Evolutionary conservation across 2,329 filamentous ascomycete genomes (phyloP).

Genomic region (Xylaria multiplex): DNA sequence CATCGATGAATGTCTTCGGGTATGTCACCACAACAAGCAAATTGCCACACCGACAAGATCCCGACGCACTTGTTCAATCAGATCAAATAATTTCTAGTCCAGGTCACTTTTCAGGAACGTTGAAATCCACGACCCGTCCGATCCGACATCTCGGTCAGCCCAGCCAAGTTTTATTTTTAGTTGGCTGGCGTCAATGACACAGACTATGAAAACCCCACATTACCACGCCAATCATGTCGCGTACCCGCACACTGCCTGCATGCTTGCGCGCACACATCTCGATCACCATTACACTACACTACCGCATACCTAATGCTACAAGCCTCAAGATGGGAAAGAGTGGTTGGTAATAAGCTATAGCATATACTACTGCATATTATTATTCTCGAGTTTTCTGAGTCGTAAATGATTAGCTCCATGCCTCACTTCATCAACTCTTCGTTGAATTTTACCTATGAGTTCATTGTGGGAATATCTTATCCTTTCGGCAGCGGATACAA

Average conservation of each 20-base stretch:
- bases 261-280: background rate
- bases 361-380: background rate
- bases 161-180: constrained; percentile 1
- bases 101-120: too few relatives aligned
- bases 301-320: background rate
- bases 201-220: constrained; percentile 7
- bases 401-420: background rate
- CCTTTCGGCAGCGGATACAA: background rate
- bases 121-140: background rate
- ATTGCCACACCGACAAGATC: background rate
- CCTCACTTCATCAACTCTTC: background rate
- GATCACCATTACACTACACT: background rate
- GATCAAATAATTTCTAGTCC: too few relatives aligned
- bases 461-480: background rate
- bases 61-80: background rate
- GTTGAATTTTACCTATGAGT: background rate
- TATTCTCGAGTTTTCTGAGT: background rate
- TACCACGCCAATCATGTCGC: constrained; percentile 13
- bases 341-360: background rate
- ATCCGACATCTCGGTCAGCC: background rate
- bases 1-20: too few relatives aligned
- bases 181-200: background rate
- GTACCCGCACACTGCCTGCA: background rate
- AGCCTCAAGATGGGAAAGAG: background rate
- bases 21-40: too few relatives aligned